Evolutionary conservation across 2,329 filamentous ascomycete genomes (phyloP).

Genomic region (Magnaporthales sp.): DNA sequence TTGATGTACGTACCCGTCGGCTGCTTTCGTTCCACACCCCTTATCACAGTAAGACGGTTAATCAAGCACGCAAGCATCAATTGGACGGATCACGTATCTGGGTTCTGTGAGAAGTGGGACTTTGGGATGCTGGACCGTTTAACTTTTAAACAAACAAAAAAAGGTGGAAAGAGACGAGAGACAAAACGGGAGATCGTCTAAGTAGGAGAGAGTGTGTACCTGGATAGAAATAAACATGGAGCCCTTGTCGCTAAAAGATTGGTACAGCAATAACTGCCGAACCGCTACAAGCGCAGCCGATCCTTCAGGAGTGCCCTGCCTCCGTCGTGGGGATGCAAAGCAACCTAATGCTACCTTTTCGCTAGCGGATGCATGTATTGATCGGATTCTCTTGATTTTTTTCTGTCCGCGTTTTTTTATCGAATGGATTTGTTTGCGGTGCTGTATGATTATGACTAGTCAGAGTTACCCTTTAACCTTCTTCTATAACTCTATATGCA

Average conservation of each 20-base stretch:
- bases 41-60: background rate
- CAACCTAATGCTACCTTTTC: background rate
- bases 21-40: background rate
- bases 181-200: background rate
- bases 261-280: background rate
- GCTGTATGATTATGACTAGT: too few species aligned
- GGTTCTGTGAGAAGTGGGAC: background rate
- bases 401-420: background rate
- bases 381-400: background rate
- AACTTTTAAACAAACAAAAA: background rate
- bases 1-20: background rate
- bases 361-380: background rate
- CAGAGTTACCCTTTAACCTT: too few species aligned
- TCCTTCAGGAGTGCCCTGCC: background rate
- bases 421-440: too few species aligned
- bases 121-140: too few species aligned
- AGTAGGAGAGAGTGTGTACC: background rate
- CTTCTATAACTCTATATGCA: too few species aligned
- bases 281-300: background rate
- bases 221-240: background rate
- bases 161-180: background rate
- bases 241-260: background rate
- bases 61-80: background rate
- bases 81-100: background rate
- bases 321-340: background rate